A percentile compares a stretch with the other conserved stretches of the same genome.
phyloP scores from a whole-genome alignment of 768 basidiomycete genomes.

The Podaxis sp. region DNA sequence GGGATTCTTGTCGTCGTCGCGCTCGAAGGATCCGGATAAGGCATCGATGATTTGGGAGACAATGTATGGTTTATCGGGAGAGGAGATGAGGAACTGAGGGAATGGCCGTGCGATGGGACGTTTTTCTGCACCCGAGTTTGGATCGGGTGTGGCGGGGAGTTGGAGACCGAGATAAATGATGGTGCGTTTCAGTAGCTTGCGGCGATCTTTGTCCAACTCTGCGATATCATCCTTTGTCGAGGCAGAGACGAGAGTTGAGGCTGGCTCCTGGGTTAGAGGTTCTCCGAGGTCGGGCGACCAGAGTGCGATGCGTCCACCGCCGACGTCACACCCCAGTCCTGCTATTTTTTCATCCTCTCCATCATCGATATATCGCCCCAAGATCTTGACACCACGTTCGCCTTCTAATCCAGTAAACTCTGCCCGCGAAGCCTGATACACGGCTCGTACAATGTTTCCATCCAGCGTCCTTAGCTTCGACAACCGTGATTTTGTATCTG shows the following conservation, averaged over 20 bases:
- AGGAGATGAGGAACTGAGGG: slow-evolving; percentile 59
- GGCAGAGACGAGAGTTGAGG: slow-evolving; percentile 8
- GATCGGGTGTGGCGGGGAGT: slow-evolving; percentile 26
- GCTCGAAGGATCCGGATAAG: slow-evolving; percentile 28
- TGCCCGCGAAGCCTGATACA: slow-evolving; percentile 1
- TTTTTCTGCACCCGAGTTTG: slow-evolving; percentile 30
- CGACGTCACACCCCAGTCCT: slow-evolving; percentile 9
- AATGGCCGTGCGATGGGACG: slow-evolving; percentile 39
- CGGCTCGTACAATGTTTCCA: slow-evolving; percentile 1
- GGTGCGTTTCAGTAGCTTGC: slow-evolving; percentile 28
- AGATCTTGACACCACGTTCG: neutral
- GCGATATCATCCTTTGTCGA: neutral
- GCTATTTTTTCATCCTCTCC: neutral
- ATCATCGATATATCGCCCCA: slow-evolving; percentile 3
- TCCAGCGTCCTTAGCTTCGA: neutral
- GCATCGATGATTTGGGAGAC: slow-evolving; percentile 38
- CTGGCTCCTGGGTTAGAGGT: slow-evolving; percentile 22
- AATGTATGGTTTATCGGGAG: slow-evolving; percentile 37
- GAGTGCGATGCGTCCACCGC: slow-evolving; percentile 9
- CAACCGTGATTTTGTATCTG: neutral
- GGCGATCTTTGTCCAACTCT: slow-evolving; percentile 4
- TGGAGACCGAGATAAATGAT: slow-evolving; percentile 34
- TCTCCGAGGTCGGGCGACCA: slow-evolving; percentile 5
- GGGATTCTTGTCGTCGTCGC: slow-evolving; percentile 23
- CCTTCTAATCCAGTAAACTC: slow-evolving; percentile 4